A percentile compares a stretch with the other conserved stretches of the same genome.
phyloP scores from a whole-genome alignment of 2,329 filamentous ascomycete genomes.

The Trichoderma guizhouense region DNA sequence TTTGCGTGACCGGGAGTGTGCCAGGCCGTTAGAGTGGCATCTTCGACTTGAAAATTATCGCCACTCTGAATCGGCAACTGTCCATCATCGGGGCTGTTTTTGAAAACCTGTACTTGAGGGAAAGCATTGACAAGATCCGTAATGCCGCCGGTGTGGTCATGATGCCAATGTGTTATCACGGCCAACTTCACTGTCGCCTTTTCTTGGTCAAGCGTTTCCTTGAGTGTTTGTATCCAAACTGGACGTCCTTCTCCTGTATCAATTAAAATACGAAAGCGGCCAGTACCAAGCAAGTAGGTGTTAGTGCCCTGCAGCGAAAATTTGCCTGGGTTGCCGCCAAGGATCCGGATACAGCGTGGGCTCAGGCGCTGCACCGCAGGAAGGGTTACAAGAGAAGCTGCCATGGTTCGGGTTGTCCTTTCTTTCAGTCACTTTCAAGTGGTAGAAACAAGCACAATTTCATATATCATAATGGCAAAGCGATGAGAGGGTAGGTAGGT shows the following conservation, averaged over 20 bases:
- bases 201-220: constrained; percentile 62
- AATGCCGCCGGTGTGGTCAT: constrained; percentile 78
- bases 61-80: constrained; percentile 49
- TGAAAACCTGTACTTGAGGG: constrained; percentile 63
- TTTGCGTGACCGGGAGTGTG: constrained; percentile 66
- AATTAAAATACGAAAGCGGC: constrained; percentile 70
- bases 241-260: constrained; percentile 84
- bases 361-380: constrained; percentile 76
- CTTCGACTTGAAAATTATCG: constrained; percentile 54
- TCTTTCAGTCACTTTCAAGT: not conserved
- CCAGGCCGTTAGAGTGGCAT: constrained; percentile 64
- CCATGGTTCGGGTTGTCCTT: not conserved
- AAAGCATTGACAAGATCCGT: constrained; percentile 61
- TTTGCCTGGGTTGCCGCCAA: constrained; percentile 90
- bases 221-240: constrained; percentile 67
- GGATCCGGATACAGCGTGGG: constrained; percentile 72
- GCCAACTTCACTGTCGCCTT: constrained; percentile 64
- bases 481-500: not conserved
- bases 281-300: constrained; percentile 86
- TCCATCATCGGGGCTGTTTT: constrained; percentile 54
- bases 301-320: constrained; percentile 78
- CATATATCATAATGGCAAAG: not conserved
- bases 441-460: not conserved
- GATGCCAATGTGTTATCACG: constrained; percentile 90
- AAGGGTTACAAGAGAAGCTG: constrained; percentile 52